phyloP scores from a whole-genome alignment of 2,329 filamentous ascomycete genomes.

The Apiospora phragmitis region DNA sequence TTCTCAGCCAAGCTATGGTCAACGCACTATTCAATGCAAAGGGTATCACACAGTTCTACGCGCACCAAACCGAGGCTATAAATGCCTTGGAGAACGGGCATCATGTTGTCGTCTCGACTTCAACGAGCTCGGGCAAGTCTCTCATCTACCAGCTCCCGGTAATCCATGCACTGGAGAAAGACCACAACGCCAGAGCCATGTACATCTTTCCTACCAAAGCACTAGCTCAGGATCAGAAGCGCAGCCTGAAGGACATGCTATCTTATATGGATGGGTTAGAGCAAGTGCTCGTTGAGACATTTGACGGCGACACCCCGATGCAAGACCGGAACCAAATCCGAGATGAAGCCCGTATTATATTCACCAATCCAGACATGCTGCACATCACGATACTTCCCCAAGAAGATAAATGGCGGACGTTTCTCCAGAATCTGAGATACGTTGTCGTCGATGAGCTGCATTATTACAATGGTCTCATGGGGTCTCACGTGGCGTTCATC shows the following conservation, averaged over 20 bases:
- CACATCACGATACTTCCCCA: constrained; percentile 92
- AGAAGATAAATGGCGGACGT: constrained; percentile 84
- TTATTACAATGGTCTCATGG: constrained; percentile 94
- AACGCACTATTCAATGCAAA: constrained; percentile 94
- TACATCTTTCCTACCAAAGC: constrained; percentile 99
- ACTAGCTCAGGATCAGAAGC: constrained; percentile 87
- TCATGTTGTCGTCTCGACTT: constrained; percentile 90
- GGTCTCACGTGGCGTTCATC: constrained; percentile 90
- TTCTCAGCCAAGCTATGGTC: constrained; percentile 87
- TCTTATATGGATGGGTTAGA: constrained; percentile 77
- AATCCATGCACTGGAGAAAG: constrained; percentile 78
- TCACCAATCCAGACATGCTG: constrained; percentile 98
- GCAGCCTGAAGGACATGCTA: constrained; percentile 84
- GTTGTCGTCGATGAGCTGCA: constrained; percentile 93
- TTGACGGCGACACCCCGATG: constrained; percentile 93
- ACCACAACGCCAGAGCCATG: constrained; percentile 79
- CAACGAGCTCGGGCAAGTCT: constrained; percentile 95
- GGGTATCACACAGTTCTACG: constrained; percentile 81
- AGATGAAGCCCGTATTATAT: constrained; percentile 88
- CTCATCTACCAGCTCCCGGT: constrained; percentile 98
- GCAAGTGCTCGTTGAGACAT: constrained; percentile 81
- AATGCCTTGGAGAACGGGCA: constrained; percentile 81
- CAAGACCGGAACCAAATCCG: constrained; percentile 74
- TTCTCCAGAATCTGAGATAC: constrained; percentile 84
- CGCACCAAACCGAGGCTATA: constrained; percentile 91